Percentiles rank a stretch among this genome's conserved stretches.
Evolutionary conservation across 2,329 filamentous ascomycete genomes (phyloP).

Genomic region (Colletotrichum spaethianum): DNA sequence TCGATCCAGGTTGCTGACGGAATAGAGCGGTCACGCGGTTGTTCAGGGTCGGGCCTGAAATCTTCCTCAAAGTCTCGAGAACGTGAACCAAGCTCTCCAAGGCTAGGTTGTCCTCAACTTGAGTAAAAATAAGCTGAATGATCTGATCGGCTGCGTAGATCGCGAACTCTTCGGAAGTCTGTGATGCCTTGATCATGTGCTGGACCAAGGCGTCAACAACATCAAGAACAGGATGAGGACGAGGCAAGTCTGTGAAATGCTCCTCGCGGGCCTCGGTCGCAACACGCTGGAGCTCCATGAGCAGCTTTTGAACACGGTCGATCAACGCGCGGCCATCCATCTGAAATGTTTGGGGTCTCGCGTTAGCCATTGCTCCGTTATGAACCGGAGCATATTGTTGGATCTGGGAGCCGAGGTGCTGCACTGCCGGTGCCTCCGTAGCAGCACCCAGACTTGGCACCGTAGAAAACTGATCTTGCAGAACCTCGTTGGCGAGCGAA

Average conservation of each 20-base stretch:
- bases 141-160: conserved; percentile 74
- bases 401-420: conserved; percentile 67
- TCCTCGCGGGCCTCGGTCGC: conserved; percentile 69
- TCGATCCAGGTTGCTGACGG: conserved; percentile 68
- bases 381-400: conserved; percentile 70
- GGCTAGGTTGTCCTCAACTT: conserved; percentile 68
- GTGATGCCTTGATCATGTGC: conserved; percentile 74
- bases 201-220: conserved; percentile 73
- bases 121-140: conserved; percentile 68
- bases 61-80: conserved; percentile 72
- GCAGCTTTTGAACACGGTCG: conserved; percentile 70
- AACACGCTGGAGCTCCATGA: conserved; percentile 69
- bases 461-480: conserved; percentile 73
- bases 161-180: conserved; percentile 72
- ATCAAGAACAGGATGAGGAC: conserved; percentile 73
- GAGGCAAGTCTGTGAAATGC: conserved; percentile 72
- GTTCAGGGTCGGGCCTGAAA: conserved; percentile 68
- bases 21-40: conserved; percentile 70
- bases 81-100: conserved; percentile 75
- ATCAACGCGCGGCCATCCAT: conserved; percentile 67
- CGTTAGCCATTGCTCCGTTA: conserved; percentile 60
- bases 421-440: conserved; percentile 68
- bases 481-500: conserved; percentile 73
- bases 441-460: conserved; percentile 72
- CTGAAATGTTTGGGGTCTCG: conserved; percentile 62